These are phyloP conservation scores for Acanthamoeba quina DNA, from an alignment of 208 protist genomes.

Conservation along the genomic window DNA sequence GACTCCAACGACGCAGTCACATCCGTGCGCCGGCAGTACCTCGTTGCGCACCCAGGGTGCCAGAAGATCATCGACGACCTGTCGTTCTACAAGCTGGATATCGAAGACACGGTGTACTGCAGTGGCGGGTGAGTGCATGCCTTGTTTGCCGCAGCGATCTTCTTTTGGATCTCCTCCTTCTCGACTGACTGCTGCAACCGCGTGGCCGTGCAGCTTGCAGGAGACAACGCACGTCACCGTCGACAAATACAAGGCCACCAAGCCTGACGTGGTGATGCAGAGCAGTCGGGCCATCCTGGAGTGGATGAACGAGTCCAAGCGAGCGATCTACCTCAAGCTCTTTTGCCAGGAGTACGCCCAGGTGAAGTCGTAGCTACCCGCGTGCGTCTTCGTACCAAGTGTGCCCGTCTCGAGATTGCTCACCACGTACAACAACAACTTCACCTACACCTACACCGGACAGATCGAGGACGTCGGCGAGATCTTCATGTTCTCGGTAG, in stretches of 20 bases:
- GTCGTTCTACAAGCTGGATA: slow-evolving; percentile 52
- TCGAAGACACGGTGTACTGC: slow-evolving; percentile 53
- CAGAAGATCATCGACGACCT: slow-evolving; percentile 34
- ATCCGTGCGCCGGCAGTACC: not conserved
- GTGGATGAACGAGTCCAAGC: slow-evolving; percentile 64
- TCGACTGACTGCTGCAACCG: not conserved
- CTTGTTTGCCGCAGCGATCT: not conserved
- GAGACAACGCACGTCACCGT: slow-evolving; percentile 16
- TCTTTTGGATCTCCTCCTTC: not conserved
- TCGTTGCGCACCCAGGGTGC: not conserved
- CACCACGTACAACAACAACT: not conserved
- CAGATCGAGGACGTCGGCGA: slow-evolving; percentile 13
- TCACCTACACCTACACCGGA: not conserved
- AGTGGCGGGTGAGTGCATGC: not conserved
- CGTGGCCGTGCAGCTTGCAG: not conserved
- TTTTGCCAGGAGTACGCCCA: slow-evolving; percentile 66
- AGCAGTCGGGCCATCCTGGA: slow-evolving; percentile 8
- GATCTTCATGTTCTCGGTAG: slow-evolving; percentile 64
- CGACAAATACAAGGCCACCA: not conserved
- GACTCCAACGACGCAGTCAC: not conserved
- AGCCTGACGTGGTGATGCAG: not conserved
- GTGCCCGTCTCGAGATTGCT: not conserved
- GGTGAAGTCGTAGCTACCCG: not conserved
- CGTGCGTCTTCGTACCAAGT: not conserved
- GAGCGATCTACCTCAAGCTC: slow-evolving; percentile 38